Evolutionary conservation across 2,329 filamentous ascomycete species (phyloP).

Genomic region (Colletotrichum musicola): DNA sequence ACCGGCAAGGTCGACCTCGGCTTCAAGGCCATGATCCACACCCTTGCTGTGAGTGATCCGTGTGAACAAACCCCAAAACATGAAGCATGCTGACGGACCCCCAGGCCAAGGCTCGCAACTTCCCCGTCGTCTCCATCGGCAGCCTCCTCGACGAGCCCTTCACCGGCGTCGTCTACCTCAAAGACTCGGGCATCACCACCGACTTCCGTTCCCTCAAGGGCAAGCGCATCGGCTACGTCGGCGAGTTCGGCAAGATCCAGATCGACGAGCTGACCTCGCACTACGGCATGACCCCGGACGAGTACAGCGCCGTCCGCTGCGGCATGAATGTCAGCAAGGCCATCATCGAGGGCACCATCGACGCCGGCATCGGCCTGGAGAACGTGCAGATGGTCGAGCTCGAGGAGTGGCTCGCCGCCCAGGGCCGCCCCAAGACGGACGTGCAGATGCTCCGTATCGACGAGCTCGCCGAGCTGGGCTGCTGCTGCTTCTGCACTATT

Average conservation of each 20-base stretch:
- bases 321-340: slow-evolving; percentile 86
- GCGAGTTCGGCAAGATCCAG: slow-evolving; percentile 86
- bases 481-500: slow-evolving; percentile 87
- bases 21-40: slow-evolving; percentile 89
- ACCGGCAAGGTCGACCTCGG: slow-evolving; percentile 81
- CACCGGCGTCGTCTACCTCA: slow-evolving; percentile 83
- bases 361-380: slow-evolving; percentile 82
- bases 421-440: slow-evolving; percentile 73
- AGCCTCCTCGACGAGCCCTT: slow-evolving; percentile 85
- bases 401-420: slow-evolving; percentile 77
- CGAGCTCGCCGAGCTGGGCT: slow-evolving; percentile 82
- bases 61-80: accelerated
- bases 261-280: slow-evolving; percentile 84
- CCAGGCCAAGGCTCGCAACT: slow-evolving; percentile 80
- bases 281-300: slow-evolving; percentile 78
- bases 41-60: slow-evolving; percentile 70
- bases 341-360: slow-evolving; percentile 78
- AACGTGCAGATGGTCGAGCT: slow-evolving; percentile 89
- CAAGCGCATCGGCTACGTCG: slow-evolving; percentile 83
- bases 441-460: slow-evolving; percentile 87
- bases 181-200: slow-evolving; percentile 78
- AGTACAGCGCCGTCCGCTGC: slow-evolving; percentile 83
- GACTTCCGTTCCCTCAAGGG: slow-evolving; percentile 82
- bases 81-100: not conserved
- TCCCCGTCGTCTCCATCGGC: slow-evolving; percentile 79